Evolutionary conservation across 768 basidiomycete genomes (phyloP).

Genomic region (Clathrus columnatus): DNA sequence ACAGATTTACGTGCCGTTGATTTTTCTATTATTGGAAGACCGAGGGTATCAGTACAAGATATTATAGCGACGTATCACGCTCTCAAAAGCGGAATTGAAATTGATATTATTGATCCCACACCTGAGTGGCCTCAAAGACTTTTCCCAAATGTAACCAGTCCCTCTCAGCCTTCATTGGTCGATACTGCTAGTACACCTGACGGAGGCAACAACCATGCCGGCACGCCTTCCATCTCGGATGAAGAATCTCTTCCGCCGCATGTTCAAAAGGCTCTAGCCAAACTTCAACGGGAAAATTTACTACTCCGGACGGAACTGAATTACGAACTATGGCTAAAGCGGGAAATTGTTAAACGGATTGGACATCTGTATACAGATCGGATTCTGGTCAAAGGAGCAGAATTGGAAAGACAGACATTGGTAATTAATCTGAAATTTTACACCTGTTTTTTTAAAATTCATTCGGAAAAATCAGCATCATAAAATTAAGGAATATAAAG

Average conservation of each 20-base stretch:
- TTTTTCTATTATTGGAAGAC: constrained; percentile 1
- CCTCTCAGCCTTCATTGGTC: constrained; percentile 14
- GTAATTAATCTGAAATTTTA: constrained; percentile 34
- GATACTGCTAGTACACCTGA: not conserved
- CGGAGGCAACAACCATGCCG: not conserved
- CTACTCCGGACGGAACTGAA: constrained; percentile 74
- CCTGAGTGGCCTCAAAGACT: constrained; percentile 45
- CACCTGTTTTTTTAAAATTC: constrained; percentile 12
- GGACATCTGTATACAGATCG: constrained; percentile 71
- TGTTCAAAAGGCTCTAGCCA: constrained; percentile 57
- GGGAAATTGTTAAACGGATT: constrained; percentile 75
- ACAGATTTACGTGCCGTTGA: not conserved
- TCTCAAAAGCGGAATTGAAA: constrained; percentile 59
- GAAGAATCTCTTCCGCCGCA: constrained; percentile 31
- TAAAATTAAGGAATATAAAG: constrained; percentile 68
- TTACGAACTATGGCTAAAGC: constrained; percentile 75
- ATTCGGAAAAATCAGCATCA: no score
- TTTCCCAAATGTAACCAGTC: constrained; percentile 25
- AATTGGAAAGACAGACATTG: constrained; percentile 73
- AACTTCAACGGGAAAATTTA: constrained; percentile 66
- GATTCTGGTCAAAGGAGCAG: constrained; percentile 62
- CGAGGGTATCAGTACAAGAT: constrained; percentile 55
- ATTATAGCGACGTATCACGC: constrained; percentile 68
- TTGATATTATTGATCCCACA: constrained; percentile 47
- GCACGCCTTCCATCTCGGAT: not conserved